Evolutionary conservation across 495 filamentous ascomycete genomes (phyloP), one percentile per base, ranked within the genome.

Genomic region (Aspergillus mulundensis): DNA sequence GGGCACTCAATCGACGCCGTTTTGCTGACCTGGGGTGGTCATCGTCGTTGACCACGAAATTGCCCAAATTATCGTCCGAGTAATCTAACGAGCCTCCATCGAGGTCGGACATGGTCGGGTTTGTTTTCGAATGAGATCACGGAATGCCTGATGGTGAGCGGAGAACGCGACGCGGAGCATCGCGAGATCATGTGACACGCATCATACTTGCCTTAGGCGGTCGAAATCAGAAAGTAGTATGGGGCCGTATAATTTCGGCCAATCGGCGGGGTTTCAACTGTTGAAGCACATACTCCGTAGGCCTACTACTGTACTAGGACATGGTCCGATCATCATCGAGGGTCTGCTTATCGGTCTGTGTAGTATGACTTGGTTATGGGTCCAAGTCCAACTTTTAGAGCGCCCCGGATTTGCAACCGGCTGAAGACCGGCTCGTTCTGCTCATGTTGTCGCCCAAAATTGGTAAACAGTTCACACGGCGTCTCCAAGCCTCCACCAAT

Each of bases 1-100:
- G 41, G 11, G 59, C 49, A 53, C 65, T 60, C 18, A 75, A 46
- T 30, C 75, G 73, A 39, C 66, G 69, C 25, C 72, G 71, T 53
- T 78, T 78, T 5, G 64, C 40, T 15, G 72, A 62, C 44, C 65
- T 68, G 15, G 70, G 56, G 14, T 63, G 61, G 11, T 59, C 56
- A 30, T 54, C 54, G 21, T 55, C 57, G 15, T 66, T 56, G 1
- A 67, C 70, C 25, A 70, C 56, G 51, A 75, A 74, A 21, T 72
- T 66, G 47, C 70, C 53, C 32, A 65, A 7, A 11, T 44, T 58
- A 42, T 61, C 57, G 7, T 62, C 48, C 18, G 56, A 54, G 32
- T 61, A 63, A 49, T 60, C 57, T 2, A 44, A 54, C 8, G 38
- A 59, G 10, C 53, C 58, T 20, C 49, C 58, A 19, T 71, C 68